A percentile compares a stretch with the other conserved stretches of the same genome.
Conservation (phyloP, 192 early-diverging fungal species). For the Polychytrium aggregatum region DNA sequence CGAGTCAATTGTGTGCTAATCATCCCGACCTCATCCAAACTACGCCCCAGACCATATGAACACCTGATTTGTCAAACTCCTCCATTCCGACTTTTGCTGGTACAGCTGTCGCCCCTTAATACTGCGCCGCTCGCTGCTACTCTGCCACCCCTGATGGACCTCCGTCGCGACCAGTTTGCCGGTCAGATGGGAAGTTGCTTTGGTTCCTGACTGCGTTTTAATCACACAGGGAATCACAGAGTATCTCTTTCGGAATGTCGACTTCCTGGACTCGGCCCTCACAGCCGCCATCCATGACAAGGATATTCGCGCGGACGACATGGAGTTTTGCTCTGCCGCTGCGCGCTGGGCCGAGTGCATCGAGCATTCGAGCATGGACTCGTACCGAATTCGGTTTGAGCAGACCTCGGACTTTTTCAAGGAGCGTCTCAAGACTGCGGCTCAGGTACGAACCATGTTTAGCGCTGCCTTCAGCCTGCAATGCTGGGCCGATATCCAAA, state of each 20-base stretch:
- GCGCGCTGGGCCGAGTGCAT: conserved; percentile 92
- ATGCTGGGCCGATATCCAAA: too few species aligned
- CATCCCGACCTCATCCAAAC: too few species aligned
- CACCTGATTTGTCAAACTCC: conserved; percentile 95
- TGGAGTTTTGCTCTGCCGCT: conserved; percentile 86
- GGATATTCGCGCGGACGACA: conserved; percentile 46
- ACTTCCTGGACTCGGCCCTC: conserved; percentile 80
- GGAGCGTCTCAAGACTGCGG: conserved; percentile 33
- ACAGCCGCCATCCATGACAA: conserved; percentile 64
- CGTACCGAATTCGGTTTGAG: conserved; percentile 75
- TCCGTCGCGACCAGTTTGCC: too few species aligned
- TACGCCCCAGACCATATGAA: conserved; percentile 66
- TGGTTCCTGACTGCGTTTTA: background rate
- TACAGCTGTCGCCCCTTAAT: too few species aligned
- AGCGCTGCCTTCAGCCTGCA: too few species aligned
- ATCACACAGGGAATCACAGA: conserved; percentile 72
- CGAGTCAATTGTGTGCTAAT: too few species aligned
- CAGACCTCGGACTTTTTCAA: conserved; percentile 74
- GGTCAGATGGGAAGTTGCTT: too few species aligned
- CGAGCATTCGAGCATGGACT: conserved; percentile 65
- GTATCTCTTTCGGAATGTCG: conserved; percentile 73
- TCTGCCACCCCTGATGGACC: too few species aligned
- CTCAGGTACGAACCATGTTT: too few species aligned
- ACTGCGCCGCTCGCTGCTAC: too few species aligned
- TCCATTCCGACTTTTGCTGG: conserved; percentile 82